Base-by-base conservation (phyloP, 192 early-diverging fungal genomes). In the Geranomyces variabilis region DNA sequence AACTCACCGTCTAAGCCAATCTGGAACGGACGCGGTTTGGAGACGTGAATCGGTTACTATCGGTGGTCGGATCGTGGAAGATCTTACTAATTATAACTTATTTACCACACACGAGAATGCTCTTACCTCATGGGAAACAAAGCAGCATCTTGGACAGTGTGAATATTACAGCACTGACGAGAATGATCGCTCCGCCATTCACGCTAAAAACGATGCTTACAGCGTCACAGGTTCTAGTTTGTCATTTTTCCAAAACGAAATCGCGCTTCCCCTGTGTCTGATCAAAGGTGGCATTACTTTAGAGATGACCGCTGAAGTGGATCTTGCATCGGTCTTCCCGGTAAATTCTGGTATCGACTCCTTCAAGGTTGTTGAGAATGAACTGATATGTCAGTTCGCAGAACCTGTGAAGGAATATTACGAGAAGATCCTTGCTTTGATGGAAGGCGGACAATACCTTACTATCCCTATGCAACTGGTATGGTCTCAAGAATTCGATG, bases 321-420 rank as follows among this genome's bases (percentile, higher is more conserved):
- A 64, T 30, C 15, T 64, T 64, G 22, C 15, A 30, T 9, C 28
- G 15, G 22, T 64, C 19, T 64, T 30, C 62, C 62, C 62, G 15
- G 15, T 13, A 13, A 22, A 15, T 22, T 43, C 62, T 26, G 62
- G 62, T 15, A 64, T 64, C 13, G 29, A 17, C 14, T 43, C 28
- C 15, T 64, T 14, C 62, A 64, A 36, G 22, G 36, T 64, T 41
- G 15, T 64, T 36, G 62, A 64, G 12, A 64, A 64, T 41, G 62
- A 64, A 64, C 41, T 64, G 8, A 64, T 64, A 8, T 64, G 62
- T 64, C 62, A 64, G 36, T 64, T 64, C 41, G 62, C 62, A 43
- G 62, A 64, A 36, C 62, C 62, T 15, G 62, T 64, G 12, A 13
- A 15, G 10, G 62, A 64, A 64, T 64, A 64, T 36, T 64, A 64